Evolutionary conservation across 164 flowering plant species (phyloP), one percentile per base, ranked within the genome.

Genomic region (Stephania cephalantha): DNA sequence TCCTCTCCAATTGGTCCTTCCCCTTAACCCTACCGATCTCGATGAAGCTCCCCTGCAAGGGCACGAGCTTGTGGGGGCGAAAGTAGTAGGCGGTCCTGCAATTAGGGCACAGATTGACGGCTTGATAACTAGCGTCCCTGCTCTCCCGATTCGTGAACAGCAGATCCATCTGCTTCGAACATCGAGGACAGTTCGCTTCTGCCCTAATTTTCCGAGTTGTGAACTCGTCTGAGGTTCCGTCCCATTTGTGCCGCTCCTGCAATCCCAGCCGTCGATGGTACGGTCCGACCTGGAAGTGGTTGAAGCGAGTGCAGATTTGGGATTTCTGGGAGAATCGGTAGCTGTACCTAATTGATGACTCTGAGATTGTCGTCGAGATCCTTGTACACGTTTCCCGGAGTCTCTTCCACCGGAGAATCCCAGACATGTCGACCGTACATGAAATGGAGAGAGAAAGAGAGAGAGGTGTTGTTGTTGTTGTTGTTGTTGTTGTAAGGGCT

Each of bases 71-170:
- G 75, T 79, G 44, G 2, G 97, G 95, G 5, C 88, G 79, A 79
- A 90, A 91, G 68, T 89, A 86, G 78, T 85, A 93, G 15, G 94
- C 92, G 15, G 94, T 83, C 70, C 87, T 93, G 81, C 99, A 95
- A 87, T 83, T 93, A 66, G 98, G 97, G 80, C 99, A 95, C 10
- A 93, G 80, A 83, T 89, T 92, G 35, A 90, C 86, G 0, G 94
- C 90, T 78, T 88, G 88, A 61, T 78, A 84, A 25, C 75, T 67
- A 6, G 70, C 12, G 64, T 4, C 72, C 58, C 53, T 31, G 72
- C 30, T 66, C n/a, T 53, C 67, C 3, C 84, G 87, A 80, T 86
- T 86, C 73, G 96, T 82, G 85, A 91, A 89, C 42, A 90, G 73
- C 18, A 91, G 84, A 76, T 89, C 90, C 90, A 91, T 89, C 61